A percentile compares a stretch with the other conserved stretches of the same genome.
Evolutionary conservation across 129 eudicot species (phyloP).

Genomic region (Pittosporum tobira): DNA sequence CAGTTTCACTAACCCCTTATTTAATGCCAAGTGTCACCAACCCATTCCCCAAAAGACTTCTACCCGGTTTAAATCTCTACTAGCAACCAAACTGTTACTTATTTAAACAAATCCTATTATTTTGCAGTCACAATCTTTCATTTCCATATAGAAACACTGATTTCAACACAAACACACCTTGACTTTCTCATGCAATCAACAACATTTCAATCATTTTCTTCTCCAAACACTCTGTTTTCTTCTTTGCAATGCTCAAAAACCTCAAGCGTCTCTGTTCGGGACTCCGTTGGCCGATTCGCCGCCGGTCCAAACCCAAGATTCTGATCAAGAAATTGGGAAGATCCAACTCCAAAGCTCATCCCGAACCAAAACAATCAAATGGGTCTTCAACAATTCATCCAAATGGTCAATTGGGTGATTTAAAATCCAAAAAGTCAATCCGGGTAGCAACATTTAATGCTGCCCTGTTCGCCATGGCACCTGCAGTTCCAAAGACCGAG

Average conservation of each 20-base stretch:
- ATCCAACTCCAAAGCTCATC: slow-evolving; percentile 38
- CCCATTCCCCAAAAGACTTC: slow-evolving; percentile 18
- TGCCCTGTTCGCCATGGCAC: slow-evolving; percentile 96
- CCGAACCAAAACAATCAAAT: slow-evolving; percentile 20
- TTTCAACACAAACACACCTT: not conserved
- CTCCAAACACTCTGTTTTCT: not conserved
- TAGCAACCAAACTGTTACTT: slow-evolving; percentile 17
- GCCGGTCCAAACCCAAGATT: slow-evolving; percentile 38
- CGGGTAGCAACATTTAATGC: slow-evolving; percentile 87
- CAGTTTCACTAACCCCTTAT: slow-evolving; percentile 14
- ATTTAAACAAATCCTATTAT: not conserved
- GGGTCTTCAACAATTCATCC: slow-evolving; percentile 61
- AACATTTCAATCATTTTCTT: not conserved
- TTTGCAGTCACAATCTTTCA: not conserved
- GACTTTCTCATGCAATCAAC: slow-evolving; percentile 3
- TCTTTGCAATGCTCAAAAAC: slow-evolving; percentile 18
- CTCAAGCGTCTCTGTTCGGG: slow-evolving; percentile 8
- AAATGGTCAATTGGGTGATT: slow-evolving; percentile 27
- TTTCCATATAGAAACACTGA: slow-evolving; percentile 1
- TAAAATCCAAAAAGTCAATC: slow-evolving; percentile 27
- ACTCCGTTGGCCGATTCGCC: slow-evolving; percentile 8
- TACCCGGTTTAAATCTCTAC: slow-evolving; percentile 12
- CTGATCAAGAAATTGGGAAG: slow-evolving; percentile 50
- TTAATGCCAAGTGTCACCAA: slow-evolving; percentile 31
- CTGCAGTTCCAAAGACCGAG: slow-evolving; percentile 46